Base-by-base conservation (phyloP, 1,284 basidiomycete genomes). In the Malassezia cuniculi region DNA sequence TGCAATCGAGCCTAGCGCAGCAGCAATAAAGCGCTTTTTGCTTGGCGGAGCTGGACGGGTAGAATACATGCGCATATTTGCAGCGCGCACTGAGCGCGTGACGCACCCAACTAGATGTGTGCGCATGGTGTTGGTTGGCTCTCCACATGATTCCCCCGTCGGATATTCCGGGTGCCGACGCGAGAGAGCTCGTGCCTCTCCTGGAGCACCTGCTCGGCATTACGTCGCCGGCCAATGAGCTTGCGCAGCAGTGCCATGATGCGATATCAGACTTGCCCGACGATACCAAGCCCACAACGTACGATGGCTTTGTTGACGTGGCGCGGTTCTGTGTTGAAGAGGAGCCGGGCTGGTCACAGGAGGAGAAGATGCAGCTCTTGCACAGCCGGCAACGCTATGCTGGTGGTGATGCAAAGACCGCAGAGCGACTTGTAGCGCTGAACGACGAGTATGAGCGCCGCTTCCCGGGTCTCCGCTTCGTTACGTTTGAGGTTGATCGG, bases 271-370 rank as follows among this genome's bases (percentile, higher is more conserved):
- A 63, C 10, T 47, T 66, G 6, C 56, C 58, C 1, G 47, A 50
- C 14, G 55, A 58, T 22, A 48, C 57, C 25, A 48, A 54, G 9
- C 60, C 63, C 5, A 41, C 37, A 3, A 59, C 61, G 4, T 66
- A 64, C 34, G 63, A 64, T 37, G 60, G 60, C 8, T 39, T 66
- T 11, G 40, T 65, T 20, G 61, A 66, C 36, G 61, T 66, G 1
- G 61, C 61, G 4, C 51, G 63, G 10, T 65, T 55, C 44, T 63
- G 61, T 34, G 50, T 66, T 7, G 63, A 66, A 17, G 63, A 66
- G 16, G 63, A 61, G 17, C 63, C 63, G 18, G 60, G 60, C 9
- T 65, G 62, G 62, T 21, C 36, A 12, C 37, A 29, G 2, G 33
- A 43, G 4, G 47, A 53, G 16, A 31, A 49, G 4, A 52, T 43